Evolutionary conservation across 257 asterid genomes (phyloP).

Genomic region (Nicotiana attenuata): DNA sequence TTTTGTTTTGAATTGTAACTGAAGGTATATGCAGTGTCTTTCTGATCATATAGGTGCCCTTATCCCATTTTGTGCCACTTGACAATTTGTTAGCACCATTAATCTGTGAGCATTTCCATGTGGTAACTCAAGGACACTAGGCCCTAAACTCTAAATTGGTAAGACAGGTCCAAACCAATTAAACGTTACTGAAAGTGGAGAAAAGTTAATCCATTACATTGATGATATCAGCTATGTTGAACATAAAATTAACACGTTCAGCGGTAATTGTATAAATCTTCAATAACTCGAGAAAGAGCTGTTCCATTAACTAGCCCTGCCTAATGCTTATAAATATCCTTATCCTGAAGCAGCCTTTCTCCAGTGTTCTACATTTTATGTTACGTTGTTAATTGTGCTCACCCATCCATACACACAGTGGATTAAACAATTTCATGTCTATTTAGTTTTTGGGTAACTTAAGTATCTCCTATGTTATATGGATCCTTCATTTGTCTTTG

Average conservation of each 20-base stretch:
- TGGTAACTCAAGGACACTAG: not conserved
- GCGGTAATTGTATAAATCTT: not conserved
- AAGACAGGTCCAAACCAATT: not conserved
- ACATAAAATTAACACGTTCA: not conserved
- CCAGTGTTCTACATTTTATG: not conserved
- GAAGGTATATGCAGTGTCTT: not conserved
- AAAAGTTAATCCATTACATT: not conserved
- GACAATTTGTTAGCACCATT: not conserved
- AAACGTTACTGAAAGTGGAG: not conserved
- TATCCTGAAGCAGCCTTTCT: not conserved
- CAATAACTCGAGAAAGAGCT: constrained; percentile 3
- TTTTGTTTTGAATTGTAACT: not conserved
- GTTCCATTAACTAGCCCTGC: not conserved
- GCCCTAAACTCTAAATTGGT: not conserved
- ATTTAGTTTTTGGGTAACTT: not conserved
- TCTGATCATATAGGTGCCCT: not conserved
- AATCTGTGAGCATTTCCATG: not conserved
- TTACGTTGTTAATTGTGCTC: not conserved
- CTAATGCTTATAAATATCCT: not conserved
- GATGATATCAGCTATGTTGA: not conserved
- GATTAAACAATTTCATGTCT: not conserved
- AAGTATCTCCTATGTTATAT: not conserved
- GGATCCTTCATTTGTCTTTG: not conserved
- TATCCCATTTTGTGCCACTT: not conserved
- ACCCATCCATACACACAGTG: not conserved